Evolutionary conservation across 495 filamentous ascomycete genomes (phyloP).

Genomic region (Coniosporium apollinis): DNA sequence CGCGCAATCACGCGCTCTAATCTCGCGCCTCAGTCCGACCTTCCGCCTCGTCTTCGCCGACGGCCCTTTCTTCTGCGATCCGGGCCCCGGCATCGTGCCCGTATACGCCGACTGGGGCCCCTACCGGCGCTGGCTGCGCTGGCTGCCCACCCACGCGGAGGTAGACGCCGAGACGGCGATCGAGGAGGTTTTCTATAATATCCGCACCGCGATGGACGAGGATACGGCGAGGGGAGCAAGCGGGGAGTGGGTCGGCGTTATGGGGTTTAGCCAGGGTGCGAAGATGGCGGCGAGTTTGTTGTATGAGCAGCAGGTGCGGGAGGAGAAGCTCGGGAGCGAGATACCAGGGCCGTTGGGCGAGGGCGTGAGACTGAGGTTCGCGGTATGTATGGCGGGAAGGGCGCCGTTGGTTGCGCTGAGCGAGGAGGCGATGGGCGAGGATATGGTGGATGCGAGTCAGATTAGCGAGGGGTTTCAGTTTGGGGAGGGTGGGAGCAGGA

Average conservation of each 20-base stretch:
- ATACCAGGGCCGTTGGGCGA: conserved; percentile 3
- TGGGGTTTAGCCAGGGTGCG: conserved; percentile 43
- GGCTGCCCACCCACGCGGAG: conserved; percentile 28
- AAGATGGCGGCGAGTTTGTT: conserved; percentile 36
- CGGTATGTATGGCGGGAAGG: conserved; percentile 38
- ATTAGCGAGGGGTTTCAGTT: conserved; percentile 23
- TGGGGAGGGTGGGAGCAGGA: conserved; percentile 15
- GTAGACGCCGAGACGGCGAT: conserved; percentile 27
- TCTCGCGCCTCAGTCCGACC: conserved; percentile 23
- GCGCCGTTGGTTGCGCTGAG: conserved; percentile 35
- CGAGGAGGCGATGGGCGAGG: conserved; percentile 13
- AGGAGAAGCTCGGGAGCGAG: conserved; percentile 15
- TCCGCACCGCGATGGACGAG: conserved; percentile 19
- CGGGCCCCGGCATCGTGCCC: conserved; percentile 33
- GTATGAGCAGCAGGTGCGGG: conserved; percentile 22
- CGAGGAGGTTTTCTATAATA: conserved; percentile 20
- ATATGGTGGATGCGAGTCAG: conserved; percentile 18
- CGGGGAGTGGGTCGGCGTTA: conserved; percentile 38
- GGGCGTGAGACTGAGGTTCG: conserved; percentile 20
- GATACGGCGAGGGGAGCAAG: conserved; percentile 25
- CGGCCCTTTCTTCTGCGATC: conserved; percentile 33
- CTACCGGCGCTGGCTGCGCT: conserved; percentile 42
- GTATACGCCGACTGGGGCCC: conserved; percentile 39
- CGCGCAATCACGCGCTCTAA: conserved; percentile 37
- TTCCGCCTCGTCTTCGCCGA: conserved; percentile 47